Conservation (phyloP, 2,329 filamentous ascomycete genomes). For the Zasmidium angulare region DNA sequence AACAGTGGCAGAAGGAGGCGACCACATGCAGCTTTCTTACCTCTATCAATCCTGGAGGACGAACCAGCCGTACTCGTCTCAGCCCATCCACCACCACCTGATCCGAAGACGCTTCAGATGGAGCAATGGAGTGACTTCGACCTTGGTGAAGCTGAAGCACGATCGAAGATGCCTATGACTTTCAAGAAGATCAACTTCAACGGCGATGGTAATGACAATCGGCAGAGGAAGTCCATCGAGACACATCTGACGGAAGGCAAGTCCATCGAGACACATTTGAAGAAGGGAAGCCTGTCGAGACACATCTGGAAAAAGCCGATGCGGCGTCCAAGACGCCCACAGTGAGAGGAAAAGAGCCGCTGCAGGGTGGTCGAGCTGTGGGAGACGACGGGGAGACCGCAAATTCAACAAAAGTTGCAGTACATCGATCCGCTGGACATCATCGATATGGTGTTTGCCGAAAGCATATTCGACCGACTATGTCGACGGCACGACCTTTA, state of each 20-base stretch:
- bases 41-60: background rate
- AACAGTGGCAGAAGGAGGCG: no score
- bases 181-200: background rate
- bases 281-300: no score
- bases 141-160: background rate
- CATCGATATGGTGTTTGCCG: no score
- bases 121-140: background rate
- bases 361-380: background rate
- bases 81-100: background rate
- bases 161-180: background rate
- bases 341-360: background rate
- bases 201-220: no score
- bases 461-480: no score
- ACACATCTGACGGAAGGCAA: no score
- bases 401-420: no score
- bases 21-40: background rate
- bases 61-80: background rate
- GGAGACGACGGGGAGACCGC: background rate
- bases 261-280: no score
- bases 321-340: background rate
- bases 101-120: background rate
- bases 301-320: background rate
- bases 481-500: no score
- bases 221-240: background rate
- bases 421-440: no score